These are phyloP conservation scores for Populus nigra DNA, from an alignment of 345 rosid species.

Conservation along the genomic window DNA sequence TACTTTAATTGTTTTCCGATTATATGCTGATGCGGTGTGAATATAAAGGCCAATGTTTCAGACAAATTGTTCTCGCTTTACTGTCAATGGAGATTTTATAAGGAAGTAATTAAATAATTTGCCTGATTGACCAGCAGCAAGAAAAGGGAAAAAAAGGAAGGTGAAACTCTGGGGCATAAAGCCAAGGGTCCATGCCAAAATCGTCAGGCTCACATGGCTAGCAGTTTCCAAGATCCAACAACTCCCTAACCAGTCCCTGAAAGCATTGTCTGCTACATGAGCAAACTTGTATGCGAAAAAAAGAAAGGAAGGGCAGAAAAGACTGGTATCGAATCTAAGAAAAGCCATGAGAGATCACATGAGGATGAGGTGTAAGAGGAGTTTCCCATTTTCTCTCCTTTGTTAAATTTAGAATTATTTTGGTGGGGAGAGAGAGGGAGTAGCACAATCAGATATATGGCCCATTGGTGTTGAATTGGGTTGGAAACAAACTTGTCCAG, in stretches of 20 bases:
- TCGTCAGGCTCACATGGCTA: too few relatives aligned
- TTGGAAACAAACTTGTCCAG: slow-evolving; percentile 24
- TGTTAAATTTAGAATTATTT: not conserved
- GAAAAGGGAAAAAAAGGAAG: too few relatives aligned
- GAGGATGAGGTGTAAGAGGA: slow-evolving; percentile 13
- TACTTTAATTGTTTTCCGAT: too few relatives aligned
- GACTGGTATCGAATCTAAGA: not conserved
- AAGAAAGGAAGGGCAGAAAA: not conserved
- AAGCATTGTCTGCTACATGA: not conserved
- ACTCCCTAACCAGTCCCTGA: not conserved
- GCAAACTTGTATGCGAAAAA: not conserved
- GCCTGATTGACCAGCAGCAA: too few relatives aligned
- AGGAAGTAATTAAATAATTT: too few relatives aligned
- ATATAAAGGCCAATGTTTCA: too few relatives aligned
- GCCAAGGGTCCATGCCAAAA: too few relatives aligned
- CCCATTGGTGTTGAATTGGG: slow-evolving; percentile 24
- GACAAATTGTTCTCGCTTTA: too few relatives aligned
- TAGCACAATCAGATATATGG: slow-evolving; percentile 17
- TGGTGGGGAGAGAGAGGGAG: slow-evolving; percentile 5
- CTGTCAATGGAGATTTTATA: too few relatives aligned
- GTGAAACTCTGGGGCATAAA: too few relatives aligned
- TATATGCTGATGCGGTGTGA: too few relatives aligned
- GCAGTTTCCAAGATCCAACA: not conserved
- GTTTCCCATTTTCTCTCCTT: slow-evolving; percentile 4
- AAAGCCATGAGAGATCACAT: not conserved